phyloP scores from a whole-genome alignment of 2,329 filamentous ascomycete genomes.

The Colletotrichum acutatum region DNA sequence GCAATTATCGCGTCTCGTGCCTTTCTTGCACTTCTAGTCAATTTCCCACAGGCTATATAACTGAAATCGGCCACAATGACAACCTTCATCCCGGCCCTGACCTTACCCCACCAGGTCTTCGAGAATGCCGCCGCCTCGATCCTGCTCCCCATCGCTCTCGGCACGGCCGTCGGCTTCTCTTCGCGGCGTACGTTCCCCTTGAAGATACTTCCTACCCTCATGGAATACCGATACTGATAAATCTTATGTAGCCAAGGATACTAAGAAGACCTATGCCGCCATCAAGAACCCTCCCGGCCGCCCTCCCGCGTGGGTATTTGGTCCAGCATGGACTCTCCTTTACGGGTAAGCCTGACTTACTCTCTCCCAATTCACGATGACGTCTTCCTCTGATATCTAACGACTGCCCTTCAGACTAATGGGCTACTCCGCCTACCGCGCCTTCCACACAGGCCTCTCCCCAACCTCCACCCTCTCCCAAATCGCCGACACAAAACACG shows the following conservation, averaged over 20 bases:
- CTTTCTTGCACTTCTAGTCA: not conserved
- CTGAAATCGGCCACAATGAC: slow-evolving; percentile 68
- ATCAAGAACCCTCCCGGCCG: slow-evolving; percentile 75
- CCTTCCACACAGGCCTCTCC: slow-evolving; percentile 71
- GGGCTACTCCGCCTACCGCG: slow-evolving; percentile 90
- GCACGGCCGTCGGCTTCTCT: slow-evolving; percentile 77
- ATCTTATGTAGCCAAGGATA: slow-evolving; percentile 59
- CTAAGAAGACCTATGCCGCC: slow-evolving; percentile 70
- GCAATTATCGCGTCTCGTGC: not conserved
- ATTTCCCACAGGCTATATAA: not conserved
- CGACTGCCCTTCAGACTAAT: slow-evolving; percentile 64
- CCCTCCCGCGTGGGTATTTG: slow-evolving; percentile 71
- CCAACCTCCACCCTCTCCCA: slow-evolving; percentile 65
- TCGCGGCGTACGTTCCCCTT: slow-evolving; percentile 67
- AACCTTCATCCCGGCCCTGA: slow-evolving; percentile 81
- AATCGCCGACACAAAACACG: slow-evolving; percentile 70
- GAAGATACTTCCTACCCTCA: not conserved
- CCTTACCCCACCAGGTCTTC: slow-evolving; percentile 78
- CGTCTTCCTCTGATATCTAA: not conserved
- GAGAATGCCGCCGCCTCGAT: slow-evolving; percentile 78
- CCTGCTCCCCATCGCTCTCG: slow-evolving; percentile 79
- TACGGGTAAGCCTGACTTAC: slow-evolving; percentile 58
- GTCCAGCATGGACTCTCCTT: slow-evolving; percentile 73
- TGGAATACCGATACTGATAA: not conserved
- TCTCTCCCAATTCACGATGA: slow-evolving; percentile 18